Evolutionary conservation across 2,329 filamentous ascomycete species (phyloP).

Genomic region (Venturia carpophila): DNA sequence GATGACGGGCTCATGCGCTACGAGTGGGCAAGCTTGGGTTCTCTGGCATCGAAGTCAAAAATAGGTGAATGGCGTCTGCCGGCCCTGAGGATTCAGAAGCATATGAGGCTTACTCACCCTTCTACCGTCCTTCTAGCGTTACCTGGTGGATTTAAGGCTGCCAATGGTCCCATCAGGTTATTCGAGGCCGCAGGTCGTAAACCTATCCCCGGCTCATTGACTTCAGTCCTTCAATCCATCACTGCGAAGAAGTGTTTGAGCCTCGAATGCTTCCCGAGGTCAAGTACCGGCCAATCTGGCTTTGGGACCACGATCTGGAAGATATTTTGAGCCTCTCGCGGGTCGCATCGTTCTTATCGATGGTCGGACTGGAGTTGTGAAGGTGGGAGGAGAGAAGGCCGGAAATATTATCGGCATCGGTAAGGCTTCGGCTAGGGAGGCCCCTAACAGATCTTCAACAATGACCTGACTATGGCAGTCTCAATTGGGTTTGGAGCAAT

Average conservation of each 20-base stretch:
- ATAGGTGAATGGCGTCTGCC: not conserved
- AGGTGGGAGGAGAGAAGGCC: not conserved
- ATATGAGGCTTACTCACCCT: slow-evolving; percentile 9
- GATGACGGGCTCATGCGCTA: not conserved
- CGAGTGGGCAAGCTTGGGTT: not conserved
- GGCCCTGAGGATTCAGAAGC: not conserved
- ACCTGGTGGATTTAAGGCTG: not conserved
- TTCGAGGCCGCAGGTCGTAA: not conserved
- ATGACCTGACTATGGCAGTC: not conserved
- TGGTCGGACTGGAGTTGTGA: not conserved
- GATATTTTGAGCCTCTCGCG: not conserved
- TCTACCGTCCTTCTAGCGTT: slow-evolving; percentile 2
- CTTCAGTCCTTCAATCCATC: not conserved
- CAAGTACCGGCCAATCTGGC: not conserved
- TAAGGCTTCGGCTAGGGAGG: not conserved
- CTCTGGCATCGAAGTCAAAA: not conserved
- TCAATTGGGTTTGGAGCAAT: not conserved
- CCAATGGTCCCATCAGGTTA: not conserved
- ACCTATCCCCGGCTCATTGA: not conserved
- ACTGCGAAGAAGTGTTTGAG: not conserved
- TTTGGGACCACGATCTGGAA: not conserved
- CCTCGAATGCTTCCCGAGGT: not conserved
- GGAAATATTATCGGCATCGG: not conserved
- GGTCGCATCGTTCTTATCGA: not conserved
- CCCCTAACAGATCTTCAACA: not conserved